These are phyloP conservation scores for Lanmaoa rubissima DNA, from an alignment of 768 basidiomycete species.

Conservation along the genomic window DNA sequence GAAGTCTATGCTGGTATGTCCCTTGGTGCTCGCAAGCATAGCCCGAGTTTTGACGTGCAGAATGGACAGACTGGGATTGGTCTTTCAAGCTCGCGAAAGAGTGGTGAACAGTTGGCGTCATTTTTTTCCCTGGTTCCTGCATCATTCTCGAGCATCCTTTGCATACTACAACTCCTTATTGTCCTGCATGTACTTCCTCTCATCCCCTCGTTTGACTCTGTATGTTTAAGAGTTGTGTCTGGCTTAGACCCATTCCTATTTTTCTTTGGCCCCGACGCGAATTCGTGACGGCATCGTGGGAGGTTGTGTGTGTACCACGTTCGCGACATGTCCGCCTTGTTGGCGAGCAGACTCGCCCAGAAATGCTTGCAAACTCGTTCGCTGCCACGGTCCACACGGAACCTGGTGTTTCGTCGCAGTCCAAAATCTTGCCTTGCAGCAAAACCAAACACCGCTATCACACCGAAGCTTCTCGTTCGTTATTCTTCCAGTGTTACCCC, in stretches of 20 bases:
- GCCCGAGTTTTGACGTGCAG: constrained; percentile 6
- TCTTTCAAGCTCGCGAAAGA: constrained; percentile 89
- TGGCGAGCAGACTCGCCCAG: constrained; percentile 4
- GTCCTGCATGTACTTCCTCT: constrained; percentile 28
- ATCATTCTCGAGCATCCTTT: constrained; percentile 29
- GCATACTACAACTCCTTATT: constrained; percentile 27
- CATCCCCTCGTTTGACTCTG: constrained; percentile 9
- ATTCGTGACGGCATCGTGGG: neutral
- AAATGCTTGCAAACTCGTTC: neutral
- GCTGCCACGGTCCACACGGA: neutral
- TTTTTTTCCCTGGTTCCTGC: constrained; percentile 12
- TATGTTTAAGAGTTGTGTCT: constrained; percentile 17
- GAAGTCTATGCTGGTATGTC: constrained; percentile 72
- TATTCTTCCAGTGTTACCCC: constrained; percentile 15
- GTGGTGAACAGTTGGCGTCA: constrained; percentile 52
- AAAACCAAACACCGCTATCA: neutral
- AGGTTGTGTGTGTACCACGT: neutral
- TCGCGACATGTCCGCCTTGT: constrained; percentile 9
- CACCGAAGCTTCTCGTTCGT: constrained; percentile 12
- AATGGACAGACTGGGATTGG: constrained; percentile 52
- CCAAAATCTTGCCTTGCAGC: neutral
- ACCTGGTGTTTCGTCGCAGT: neutral
- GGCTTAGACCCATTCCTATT: constrained; percentile 7
- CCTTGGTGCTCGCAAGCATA: neutral
- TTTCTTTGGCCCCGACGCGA: neutral